These are phyloP conservation scores for Hevea brasiliensis DNA, from an alignment of 345 rosid genomes.

Conservation along the genomic window DNA sequence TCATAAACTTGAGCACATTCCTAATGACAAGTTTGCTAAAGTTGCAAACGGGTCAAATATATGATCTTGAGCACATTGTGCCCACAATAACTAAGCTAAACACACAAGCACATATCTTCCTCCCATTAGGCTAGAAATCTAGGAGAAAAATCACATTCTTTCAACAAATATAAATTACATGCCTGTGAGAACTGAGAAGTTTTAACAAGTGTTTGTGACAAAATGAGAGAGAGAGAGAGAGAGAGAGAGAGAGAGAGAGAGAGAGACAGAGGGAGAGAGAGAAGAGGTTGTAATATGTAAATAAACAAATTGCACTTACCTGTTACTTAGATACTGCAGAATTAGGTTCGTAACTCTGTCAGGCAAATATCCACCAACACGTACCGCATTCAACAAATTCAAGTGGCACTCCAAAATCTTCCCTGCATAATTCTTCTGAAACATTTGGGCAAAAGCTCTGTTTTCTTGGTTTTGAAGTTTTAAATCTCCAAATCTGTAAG, in stretches of 20 bases:
- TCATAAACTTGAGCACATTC: not conserved
- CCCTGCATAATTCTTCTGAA: conserved; percentile 91
- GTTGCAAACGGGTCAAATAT: not conserved
- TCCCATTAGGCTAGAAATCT: not conserved
- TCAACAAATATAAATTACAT: too few relatives aligned
- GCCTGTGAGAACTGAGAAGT: too few relatives aligned
- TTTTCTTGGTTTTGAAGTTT: conserved; percentile 83
- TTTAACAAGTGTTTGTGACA: not conserved
- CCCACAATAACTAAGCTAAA: too few relatives aligned
- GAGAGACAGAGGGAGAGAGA: too few relatives aligned
- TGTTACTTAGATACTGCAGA: conserved; percentile 93
- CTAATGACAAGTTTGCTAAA: not conserved
- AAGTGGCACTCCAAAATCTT: conserved; percentile 91
- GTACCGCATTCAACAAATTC: conserved; percentile 71
- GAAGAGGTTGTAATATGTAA: not conserved
- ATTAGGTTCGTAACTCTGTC: conserved; percentile 94
- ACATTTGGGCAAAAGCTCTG: conserved; percentile 83
- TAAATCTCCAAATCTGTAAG: conserved; percentile 88
- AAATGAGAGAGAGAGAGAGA: not conserved
- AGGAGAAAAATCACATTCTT: not conserved
- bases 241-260: too few relatives aligned
- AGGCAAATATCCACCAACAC: conserved; percentile 90
- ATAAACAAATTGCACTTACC: conserved; percentile 43
- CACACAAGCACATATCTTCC: not conserved
- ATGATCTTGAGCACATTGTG: not conserved